Conservation (phyloP, 768 basidiomycete genomes). For the Mycena kentingensis region DNA sequence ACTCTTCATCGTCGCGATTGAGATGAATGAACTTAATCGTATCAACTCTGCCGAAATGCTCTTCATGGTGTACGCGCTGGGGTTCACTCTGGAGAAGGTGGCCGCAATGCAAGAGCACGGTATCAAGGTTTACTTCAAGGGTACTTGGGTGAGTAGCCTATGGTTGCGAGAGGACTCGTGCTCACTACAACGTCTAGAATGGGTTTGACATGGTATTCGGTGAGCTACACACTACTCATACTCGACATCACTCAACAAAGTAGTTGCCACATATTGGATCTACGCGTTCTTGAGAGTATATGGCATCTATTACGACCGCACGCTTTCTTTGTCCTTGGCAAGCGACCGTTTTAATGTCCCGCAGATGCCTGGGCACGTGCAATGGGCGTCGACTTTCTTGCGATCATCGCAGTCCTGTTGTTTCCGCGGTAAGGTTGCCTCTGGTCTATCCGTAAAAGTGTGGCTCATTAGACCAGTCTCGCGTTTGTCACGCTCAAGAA, state of each 20-base stretch:
- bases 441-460: not conserved
- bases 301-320: constrained; percentile 71
- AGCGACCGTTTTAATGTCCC: constrained; percentile 6
- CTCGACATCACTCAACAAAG: not conserved
- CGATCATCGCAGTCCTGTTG: constrained; percentile 86
- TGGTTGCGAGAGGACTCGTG: constrained; percentile 5
- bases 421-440: constrained; percentile 68
- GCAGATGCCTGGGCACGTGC: constrained; percentile 66
- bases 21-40: constrained; percentile 60
- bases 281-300: constrained; percentile 80
- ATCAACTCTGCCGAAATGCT: constrained; percentile 68
- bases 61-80: constrained; percentile 80
- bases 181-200: constrained; percentile 53
- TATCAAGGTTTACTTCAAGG: constrained; percentile 84
- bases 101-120: constrained; percentile 97
- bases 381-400: constrained; percentile 80
- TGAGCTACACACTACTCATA: constrained; percentile 33
- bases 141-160: constrained; percentile 66
- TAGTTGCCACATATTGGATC: constrained; percentile 76
- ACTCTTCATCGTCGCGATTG: constrained; percentile 78
- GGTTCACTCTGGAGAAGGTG: constrained; percentile 89
- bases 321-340: constrained; percentile 22
- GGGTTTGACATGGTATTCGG: constrained; percentile 93
- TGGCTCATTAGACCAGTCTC: constrained; percentile 47
- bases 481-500: constrained; percentile 89